Evolutionary conservation across 2,329 filamentous ascomycete genomes (phyloP), one percentile per base, ranked within the genome.

Genomic region (Neofusicoccum kwambonambiense): DNA sequence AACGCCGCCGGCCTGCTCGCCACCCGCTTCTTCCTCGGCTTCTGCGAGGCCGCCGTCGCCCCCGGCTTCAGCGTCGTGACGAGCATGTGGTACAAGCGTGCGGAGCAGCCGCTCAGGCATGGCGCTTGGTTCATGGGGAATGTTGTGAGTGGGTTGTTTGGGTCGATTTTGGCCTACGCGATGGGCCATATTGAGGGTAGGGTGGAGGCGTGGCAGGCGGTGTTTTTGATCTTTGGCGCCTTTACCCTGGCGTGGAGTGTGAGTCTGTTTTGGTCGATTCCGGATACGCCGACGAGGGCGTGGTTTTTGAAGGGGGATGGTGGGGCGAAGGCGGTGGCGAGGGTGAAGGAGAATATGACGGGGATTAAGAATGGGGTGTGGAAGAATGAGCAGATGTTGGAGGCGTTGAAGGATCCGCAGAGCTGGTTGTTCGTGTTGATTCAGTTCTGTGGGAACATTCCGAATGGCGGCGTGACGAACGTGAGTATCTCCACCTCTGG

Each of bases 331-430:
- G 61, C 68, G 74, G 5, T 79, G 78, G 66, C 64, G 69, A 11
- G 65, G 39, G 34, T 68, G 41, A 56, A 62, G 65, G 45, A 56
- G 64, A 62, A 67, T 62, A 39, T 66, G 67, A 62, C 66, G 64
- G 58, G 66, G 35, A 45, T 62, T 42, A 44, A 67, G 67, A 44
- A 58, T 47, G 68, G 69, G 74, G 2, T 74, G 77, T 12, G 77
- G 78, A 15, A 71, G 78, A 1, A 68, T 78, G 3, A 73, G 64
- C 72, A 81, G 11, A 72, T 78, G 13, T 73, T 80, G 4, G 80
- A 80, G 2, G 68, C 74, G 2, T 64, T 75, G 0, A 80, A 19
- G 35, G 65, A 67, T 57, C 39, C 62, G 45, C 60, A 67, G 61
- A 50, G 41, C 9, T 65, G 56, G 65, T 17, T 67, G 35, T 62